These are phyloP conservation scores for Oleoguttula mirabilis DNA, from an alignment of 495 filamentous ascomycete genomes.

Conservation along the genomic window DNA sequence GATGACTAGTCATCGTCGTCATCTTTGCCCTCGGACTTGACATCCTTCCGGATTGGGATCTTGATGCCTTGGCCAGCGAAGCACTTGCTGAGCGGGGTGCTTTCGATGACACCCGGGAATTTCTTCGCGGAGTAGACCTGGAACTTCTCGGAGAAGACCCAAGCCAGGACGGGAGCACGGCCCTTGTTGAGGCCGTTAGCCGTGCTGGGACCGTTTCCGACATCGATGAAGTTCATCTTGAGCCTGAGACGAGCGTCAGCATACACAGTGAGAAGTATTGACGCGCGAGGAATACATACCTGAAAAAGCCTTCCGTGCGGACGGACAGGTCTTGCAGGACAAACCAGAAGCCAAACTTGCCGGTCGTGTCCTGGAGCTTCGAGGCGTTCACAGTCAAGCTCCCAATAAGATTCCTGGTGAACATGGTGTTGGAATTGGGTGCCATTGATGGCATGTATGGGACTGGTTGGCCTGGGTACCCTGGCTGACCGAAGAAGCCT, in stretches of 20 bases:
- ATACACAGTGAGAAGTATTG: constrained; percentile 6
- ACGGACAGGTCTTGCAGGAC: constrained; percentile 93
- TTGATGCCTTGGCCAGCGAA: constrained; percentile 96
- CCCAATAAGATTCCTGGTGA: constrained; percentile 90
- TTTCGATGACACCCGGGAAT: constrained; percentile 94
- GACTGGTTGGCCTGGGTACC: neutral
- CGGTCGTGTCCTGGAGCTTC: constrained; percentile 65
- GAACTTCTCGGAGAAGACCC: constrained; percentile 79
- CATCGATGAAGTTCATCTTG: constrained; percentile 76
- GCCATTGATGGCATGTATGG: neutral
- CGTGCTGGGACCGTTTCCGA: constrained; percentile 45
- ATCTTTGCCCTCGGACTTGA: constrained; percentile 51
- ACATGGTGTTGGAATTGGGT: constrained; percentile 44
- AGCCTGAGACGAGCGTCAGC: constrained; percentile 36
- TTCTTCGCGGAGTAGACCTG: constrained; percentile 95
- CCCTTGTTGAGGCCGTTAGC: constrained; percentile 55
- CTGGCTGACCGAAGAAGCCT: neutral
- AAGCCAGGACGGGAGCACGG: constrained; percentile 73
- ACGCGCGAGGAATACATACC: constrained; percentile 45
- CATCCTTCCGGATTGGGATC: constrained; percentile 86
- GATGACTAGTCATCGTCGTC: constrained; percentile 25
- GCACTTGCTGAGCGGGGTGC: constrained; percentile 80
- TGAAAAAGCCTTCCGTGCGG: constrained; percentile 78
- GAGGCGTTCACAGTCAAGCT: constrained; percentile 86
- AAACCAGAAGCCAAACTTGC: constrained; percentile 91